A percentile compares a stretch with the other conserved stretches of the same genome.
These are phyloP conservation scores for Moniliophthora roreri DNA, from an alignment of 1,284 basidiomycete genomes.

Conservation along the genomic window DNA sequence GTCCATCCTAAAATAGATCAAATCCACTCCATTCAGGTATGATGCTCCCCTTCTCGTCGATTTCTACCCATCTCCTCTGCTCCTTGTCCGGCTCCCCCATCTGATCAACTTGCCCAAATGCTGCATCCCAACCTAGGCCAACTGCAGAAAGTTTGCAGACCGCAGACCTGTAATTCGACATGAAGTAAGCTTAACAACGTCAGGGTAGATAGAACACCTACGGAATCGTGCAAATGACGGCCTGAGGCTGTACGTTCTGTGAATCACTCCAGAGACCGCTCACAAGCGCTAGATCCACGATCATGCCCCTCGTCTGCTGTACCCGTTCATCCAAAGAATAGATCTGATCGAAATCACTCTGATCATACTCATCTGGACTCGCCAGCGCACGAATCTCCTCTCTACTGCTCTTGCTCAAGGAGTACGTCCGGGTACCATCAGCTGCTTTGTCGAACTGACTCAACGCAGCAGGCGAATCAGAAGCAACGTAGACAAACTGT, in stretches of 20 bases:
- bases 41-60: slow-evolving; percentile 53
- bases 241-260: slow-evolving; percentile 38
- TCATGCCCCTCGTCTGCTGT: slow-evolving; percentile 54
- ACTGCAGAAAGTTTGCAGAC: slow-evolving; percentile 59
- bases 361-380: slow-evolving; percentile 53
- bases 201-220: slow-evolving; percentile 28
- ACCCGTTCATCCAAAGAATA: slow-evolving; percentile 37
- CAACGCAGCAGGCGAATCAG: slow-evolving; percentile 51
- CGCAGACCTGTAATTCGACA: slow-evolving; percentile 47
- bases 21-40: slow-evolving; percentile 58
- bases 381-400: slow-evolving; percentile 46
- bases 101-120: slow-evolving; percentile 51
- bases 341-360: slow-evolving; percentile 47
- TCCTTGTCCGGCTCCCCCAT: slow-evolving; percentile 37
- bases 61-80: slow-evolving; percentile 56
- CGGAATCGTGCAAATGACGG: slow-evolving; percentile 58
- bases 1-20: slow-evolving; percentile 31
- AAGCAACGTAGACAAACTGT: slow-evolving; percentile 52
- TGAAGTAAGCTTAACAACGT: slow-evolving; percentile 5
- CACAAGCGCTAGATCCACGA: slow-evolving; percentile 65
- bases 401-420: slow-evolving; percentile 41
- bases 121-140: slow-evolving; percentile 61
- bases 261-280: slow-evolving; percentile 51
- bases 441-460: slow-evolving; percentile 43
- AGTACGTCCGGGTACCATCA: slow-evolving; percentile 38